These are phyloP conservation scores for Boletus subparvulus DNA, from an alignment of 768 basidiomycete genomes.

Conservation along the genomic window DNA sequence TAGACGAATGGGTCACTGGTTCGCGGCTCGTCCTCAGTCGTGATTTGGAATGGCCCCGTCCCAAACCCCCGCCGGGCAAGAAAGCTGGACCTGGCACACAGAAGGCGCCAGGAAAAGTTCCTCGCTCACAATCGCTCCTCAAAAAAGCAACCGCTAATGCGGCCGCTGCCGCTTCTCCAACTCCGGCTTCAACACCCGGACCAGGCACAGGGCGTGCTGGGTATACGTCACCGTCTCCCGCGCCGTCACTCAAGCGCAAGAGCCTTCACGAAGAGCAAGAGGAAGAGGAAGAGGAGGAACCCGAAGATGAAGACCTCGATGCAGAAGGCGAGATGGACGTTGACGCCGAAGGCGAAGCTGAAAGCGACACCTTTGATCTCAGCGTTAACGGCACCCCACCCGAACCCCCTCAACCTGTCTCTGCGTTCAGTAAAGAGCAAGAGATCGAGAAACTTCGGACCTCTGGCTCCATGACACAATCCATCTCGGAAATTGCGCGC, in stretches of 20 bases:
- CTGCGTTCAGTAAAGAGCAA: slow-evolving; percentile 91
- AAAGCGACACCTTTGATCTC: slow-evolving; percentile 72
- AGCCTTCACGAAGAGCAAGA: slow-evolving; percentile 59
- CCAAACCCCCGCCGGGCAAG: slow-evolving; percentile 63
- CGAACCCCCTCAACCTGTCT: slow-evolving; percentile 49
- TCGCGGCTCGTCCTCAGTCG: slow-evolving; percentile 79
- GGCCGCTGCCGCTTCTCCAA: slow-evolving; percentile 60
- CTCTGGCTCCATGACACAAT: slow-evolving; percentile 98
- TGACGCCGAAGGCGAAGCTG: slow-evolving; percentile 43
- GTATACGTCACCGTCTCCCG: slow-evolving; percentile 57
- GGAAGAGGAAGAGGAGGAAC: slow-evolving; percentile 58
- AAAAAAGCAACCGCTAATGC: slow-evolving; percentile 73
- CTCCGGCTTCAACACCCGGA: slow-evolving; percentile 50
- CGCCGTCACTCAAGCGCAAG: slow-evolving; percentile 68
- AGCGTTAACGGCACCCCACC: slow-evolving; percentile 48
- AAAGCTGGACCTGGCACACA: slow-evolving; percentile 45
- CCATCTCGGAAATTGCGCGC: slow-evolving; percentile 94
- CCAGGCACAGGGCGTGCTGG: slow-evolving; percentile 33
- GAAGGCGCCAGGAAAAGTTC: slow-evolving; percentile 64
- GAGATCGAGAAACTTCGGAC: slow-evolving; percentile 98
- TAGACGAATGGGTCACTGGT: slow-evolving; percentile 96
- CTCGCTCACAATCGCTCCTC: slow-evolving; percentile 57
- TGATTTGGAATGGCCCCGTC: slow-evolving; percentile 96
- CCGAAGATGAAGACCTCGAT: slow-evolving; percentile 46
- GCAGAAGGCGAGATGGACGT: slow-evolving; percentile 50